Evolutionary conservation across 2,329 filamentous ascomycete genomes (phyloP), one percentile per base, ranked within the genome.

Genomic region (Sphaerulina populicola): DNA sequence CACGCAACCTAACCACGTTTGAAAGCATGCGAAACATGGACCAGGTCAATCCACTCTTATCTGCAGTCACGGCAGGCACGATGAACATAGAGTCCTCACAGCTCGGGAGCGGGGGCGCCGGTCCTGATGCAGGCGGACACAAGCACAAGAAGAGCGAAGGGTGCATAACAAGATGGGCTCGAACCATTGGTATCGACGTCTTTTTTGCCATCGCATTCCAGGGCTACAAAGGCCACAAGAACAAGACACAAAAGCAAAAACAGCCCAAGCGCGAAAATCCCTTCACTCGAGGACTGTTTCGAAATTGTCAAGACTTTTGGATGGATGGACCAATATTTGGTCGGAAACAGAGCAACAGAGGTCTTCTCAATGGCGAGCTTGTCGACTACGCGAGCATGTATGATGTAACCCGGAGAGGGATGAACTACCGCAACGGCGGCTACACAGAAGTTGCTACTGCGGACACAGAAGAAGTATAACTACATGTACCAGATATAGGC

Each of bases 281-380:
- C 0, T 98, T 91, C 68, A 91, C 83, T 52, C 77, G 82, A 30
- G 93, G 93, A 6, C 76, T 88, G 36, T 61, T 94, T n/a, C 79
- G 83, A 53, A 98, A 98, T 66, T 98, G 93, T 70, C 85, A 81
- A 59, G 94, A 98, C 69, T 98, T 98, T 68, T 97, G 90, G 88
- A 91, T 86, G 63, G 93, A 97, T 66, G 82, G 87, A 1, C 83
- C 86, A 2, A 86, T 91, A 0, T 68, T 94, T 14, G 91, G 95
- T 66, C 82, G 85, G 9, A 80, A 77, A 61, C 78, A 85, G 52
- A 84, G 80, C 45, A 90, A 90, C 10, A 76, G 77, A 39, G 89
- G 86, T 0, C 72, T 89, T 66, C 71, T 98, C 6, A 87, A 82
- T 11, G 91, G 93, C 2, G 78, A 86, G 62, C 73, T 77, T 36